These are phyloP conservation scores for Penicillium sp. DNA, from an alignment of 2,329 filamentous ascomycete genomes.

Conservation along the genomic window DNA sequence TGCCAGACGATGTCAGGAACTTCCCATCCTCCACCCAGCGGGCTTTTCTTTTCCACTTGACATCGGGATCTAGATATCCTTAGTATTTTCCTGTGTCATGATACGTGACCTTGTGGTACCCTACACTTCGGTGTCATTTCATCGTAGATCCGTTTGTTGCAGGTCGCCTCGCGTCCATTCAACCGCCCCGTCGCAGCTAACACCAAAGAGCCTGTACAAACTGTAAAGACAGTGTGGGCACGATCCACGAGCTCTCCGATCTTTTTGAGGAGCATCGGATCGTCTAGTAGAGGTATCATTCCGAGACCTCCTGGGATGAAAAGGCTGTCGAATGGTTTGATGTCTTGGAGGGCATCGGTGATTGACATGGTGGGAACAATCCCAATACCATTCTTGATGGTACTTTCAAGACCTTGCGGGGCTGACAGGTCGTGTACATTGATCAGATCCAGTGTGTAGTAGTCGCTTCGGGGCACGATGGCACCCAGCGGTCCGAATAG, in stretches of 20 bases:
- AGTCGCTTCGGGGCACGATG: conserved; percentile 3
- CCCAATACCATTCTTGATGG: neutral
- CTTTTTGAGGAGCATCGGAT: neutral
- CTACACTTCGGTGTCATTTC: neutral
- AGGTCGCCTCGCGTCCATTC: neutral
- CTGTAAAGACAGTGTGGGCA: neutral
- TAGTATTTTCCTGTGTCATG: neutral
- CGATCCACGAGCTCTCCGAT: neutral
- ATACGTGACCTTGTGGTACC: neutral
- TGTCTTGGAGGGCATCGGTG: neutral
- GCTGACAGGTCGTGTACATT: neutral
- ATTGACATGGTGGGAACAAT: neutral
- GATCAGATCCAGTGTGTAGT: neutral
- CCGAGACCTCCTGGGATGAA: neutral
- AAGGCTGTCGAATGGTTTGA: neutral
- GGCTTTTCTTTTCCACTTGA: conserved; percentile 3
- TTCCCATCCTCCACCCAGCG: conserved; percentile 9
- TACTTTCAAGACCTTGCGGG: neutral
- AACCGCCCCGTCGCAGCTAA: neutral
- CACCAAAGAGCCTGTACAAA: neutral
- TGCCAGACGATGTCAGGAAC: conserved; percentile 6
- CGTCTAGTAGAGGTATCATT: neutral
- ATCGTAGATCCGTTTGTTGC: neutral
- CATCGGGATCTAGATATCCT: neutral
- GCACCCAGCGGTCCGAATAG: conserved; percentile 3